Evolutionary conservation across 2,329 filamentous ascomycete species (phyloP), one percentile per base, ranked within the genome.

Genomic region (Aspergillaceae sp.): DNA sequence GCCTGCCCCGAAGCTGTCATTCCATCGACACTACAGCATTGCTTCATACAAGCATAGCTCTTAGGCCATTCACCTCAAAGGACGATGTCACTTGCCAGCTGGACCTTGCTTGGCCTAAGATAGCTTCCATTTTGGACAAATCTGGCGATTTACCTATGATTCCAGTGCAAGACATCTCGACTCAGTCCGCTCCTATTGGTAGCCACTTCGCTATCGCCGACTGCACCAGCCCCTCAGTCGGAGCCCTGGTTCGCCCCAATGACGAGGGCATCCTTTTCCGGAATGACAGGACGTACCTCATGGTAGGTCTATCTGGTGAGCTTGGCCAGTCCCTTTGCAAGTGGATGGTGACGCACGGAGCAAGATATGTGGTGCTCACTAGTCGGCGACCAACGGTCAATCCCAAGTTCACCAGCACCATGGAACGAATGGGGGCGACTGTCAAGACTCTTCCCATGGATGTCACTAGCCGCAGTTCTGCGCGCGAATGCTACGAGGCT

Each of bases 321-420:
- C 45, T 64, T 7, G 63, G 63, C 7, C 47, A 50, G 4, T 62
- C 60, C 3, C 32, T 63, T 5, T 59, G 56, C 41, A 42, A 55
- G 19, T 66, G 56, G 58, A 62, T 65, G 60, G 48, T 57, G 6
- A 34, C 45, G 1, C 52, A 58, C 27, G 62, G 63, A 4, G 61
- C 60, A 1, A 33, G 49, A 8, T 44, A 57, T 41, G 46, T 66
- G 27, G 56, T 57, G 2, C 35, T 65, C 8, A 56, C 62, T 7
- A 64, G 62, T 44, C 56, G 63, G 33, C 53, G 54, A 29, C 63
- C 64, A 4, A 59, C 57, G 3, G 44, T 64, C 2, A 50, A 58
- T 27, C 44, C 50, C 5, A 33, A 35, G 2, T 62, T 27, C n/a
- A 37, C 9, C 7, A 44, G 36, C 3, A 26, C 42, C 19, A 55